phyloP scores from a whole-genome alignment of 768 basidiomycete genomes.

The Gloeopeniophorella convolvens region DNA sequence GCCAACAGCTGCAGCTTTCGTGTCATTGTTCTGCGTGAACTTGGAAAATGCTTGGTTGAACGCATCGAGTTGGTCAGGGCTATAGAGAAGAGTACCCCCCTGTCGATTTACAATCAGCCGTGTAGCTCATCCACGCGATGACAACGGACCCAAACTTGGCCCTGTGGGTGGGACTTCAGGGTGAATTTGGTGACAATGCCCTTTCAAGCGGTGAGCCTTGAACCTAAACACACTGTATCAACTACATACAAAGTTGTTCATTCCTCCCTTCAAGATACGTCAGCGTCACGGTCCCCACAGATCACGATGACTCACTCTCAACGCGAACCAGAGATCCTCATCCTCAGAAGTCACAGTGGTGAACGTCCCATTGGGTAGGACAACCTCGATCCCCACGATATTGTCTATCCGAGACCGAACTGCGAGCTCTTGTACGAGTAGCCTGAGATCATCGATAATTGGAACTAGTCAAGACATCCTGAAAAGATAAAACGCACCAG shows the following conservation, averaged over 20 bases:
- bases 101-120: no score
- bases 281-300: no score
- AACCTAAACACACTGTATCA: no score
- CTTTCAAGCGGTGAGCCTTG: no score
- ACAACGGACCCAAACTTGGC: constrained; percentile 8
- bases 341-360: constrained; percentile 3
- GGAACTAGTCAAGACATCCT: no score
- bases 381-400: constrained; percentile 25
- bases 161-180: constrained; percentile 1
- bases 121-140: no score
- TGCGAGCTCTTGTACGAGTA: constrained; percentile 29
- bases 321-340: constrained; percentile 12
- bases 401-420: constrained; percentile 32
- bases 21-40: constrained; percentile 5
- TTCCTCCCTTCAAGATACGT: no score
- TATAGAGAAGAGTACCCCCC: neutral
- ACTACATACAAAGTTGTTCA: constrained; percentile 13
- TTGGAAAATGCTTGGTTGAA: constrained; percentile 18
- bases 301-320: constrained; percentile 13
- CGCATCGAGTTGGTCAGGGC: neutral
- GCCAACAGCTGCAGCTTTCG: constrained; percentile 6
- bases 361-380: constrained; percentile 27
- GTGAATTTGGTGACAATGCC: constrained; percentile 11
- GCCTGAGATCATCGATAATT: constrained; percentile 16
- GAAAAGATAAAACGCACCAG: constrained; percentile 12